Base-by-base conservation (phyloP, 371 early-diverging fungal genomes). In the Scutellospora calospora region DNA sequence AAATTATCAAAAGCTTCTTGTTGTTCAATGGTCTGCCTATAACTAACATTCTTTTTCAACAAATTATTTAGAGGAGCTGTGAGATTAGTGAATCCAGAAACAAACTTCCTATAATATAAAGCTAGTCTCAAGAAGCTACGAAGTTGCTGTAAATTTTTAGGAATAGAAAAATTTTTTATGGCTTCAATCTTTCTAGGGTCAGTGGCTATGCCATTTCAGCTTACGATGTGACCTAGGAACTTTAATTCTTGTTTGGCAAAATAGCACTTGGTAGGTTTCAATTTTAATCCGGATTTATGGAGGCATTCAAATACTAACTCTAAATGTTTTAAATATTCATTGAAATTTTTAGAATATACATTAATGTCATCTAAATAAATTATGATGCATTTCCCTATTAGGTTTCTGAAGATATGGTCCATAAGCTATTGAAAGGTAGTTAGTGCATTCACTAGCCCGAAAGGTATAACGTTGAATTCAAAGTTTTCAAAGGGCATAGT, bases 41-140 rank as follows among this genome's bases (percentile, higher is more conserved):
- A 84, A 0, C 81, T 51, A 2, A 80, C 25, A 14, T 81, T 72
- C 62, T 83, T 83, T 12, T 51, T 65, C 18, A 89, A 82, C 0
- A 90, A 80, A 33, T 83, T 74, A 0, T 85, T 89, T 0, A 91
- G 71, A 0, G 91, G 90, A 0, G 81, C 29, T 2, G 85, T 87
- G 5, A 87, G 83, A 5, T 82, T 41, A 6, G 88, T 79, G 74
- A 85, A 88, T 16, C 82, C 72, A 1, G 38, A 3, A 11, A 89
- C 83, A 49, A 89, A 88, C 0, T 85, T 55, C 5, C 84, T 84
- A 62, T 88, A 89, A 57, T 85, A 87, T 55, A 82, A 81, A 1
- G 84, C 75, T 8, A 88, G 38, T 0, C 89, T 87, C 2, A 89
- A 60, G 51, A 89, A 88, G 14, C 78, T 79, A 45, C 85, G 85